phyloP scores from a whole-genome alignment of 23 red algal genomes.

The Chondrus crispus region DNA sequence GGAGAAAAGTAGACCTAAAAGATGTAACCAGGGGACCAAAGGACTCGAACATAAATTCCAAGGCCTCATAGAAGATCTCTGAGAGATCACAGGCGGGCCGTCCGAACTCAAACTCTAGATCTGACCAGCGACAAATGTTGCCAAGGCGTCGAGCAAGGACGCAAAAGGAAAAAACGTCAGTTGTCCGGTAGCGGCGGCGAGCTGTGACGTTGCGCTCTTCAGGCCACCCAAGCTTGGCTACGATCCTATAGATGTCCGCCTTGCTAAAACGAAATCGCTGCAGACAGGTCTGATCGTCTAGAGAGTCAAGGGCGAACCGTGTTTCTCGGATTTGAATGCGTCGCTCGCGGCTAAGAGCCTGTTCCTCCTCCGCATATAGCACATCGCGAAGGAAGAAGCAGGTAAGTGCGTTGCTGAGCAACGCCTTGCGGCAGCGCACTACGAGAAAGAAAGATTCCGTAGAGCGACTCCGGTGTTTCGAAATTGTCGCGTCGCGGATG shows the following conservation, averaged over 20 bases:
- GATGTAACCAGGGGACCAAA: not conserved
- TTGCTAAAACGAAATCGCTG: not conserved
- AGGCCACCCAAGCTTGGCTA: not conserved
- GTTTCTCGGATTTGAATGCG: not conserved
- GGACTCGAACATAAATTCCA: not conserved
- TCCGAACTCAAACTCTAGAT: slow-evolving; percentile 4
- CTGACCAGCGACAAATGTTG: not conserved
- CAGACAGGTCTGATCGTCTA: not conserved
- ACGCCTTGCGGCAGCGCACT: not conserved
- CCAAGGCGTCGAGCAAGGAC: not conserved
- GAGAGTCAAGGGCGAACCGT: not conserved
- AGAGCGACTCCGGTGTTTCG: not conserved
- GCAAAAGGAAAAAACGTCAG: not conserved
- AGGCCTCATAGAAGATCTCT: slow-evolving; percentile 13
- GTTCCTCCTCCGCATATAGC: not conserved
- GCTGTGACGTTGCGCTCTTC: not conserved
- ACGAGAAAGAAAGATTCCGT: not conserved
- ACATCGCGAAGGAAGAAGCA: not conserved
- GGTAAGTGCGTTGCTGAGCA: not conserved
- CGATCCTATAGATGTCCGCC: not conserved
- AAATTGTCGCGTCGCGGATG: not conserved
- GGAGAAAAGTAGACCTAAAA: not conserved
- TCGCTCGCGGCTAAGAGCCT: not conserved
- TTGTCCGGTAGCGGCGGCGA: not conserved
- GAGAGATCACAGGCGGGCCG: not conserved